Conservation (phyloP, 1,139 yeast species). For the Candida sp. region DNA sequence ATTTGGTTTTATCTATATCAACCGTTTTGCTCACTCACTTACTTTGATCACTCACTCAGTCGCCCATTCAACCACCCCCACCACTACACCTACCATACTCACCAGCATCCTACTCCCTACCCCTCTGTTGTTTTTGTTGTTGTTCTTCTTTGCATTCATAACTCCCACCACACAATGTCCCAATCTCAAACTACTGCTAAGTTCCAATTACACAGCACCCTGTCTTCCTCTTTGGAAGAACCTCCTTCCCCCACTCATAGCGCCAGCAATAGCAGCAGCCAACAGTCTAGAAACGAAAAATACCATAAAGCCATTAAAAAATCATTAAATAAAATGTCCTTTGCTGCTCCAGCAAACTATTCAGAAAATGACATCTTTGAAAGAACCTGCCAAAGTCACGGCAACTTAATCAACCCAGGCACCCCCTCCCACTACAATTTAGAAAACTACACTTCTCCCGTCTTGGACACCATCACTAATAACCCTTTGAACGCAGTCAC, state of each 20-base stretch:
- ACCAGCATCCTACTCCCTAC: too few species aligned
- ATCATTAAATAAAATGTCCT: slow-evolving; percentile 14
- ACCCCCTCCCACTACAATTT: slow-evolving; percentile 29
- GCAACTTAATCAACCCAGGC: slow-evolving; percentile 14
- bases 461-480: slow-evolving; percentile 34
- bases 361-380: slow-evolving; percentile 17
- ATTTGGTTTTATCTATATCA: too few species aligned
- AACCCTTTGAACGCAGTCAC: slow-evolving; percentile 27
- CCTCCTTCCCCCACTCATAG: slow-evolving; percentile 2
- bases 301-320: slow-evolving; percentile 13
- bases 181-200: slow-evolving; percentile 2
- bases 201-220: slow-evolving; percentile 10
- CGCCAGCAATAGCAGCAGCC: background rate
- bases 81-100: too few species aligned
- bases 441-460: slow-evolving; percentile 35
- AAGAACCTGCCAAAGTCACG: slow-evolving; percentile 12
- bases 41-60: too few species aligned
- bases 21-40: too few species aligned
- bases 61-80: too few species aligned
- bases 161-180: background rate
- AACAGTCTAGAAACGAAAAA: slow-evolving; percentile 7
- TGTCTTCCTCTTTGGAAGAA: slow-evolving; percentile 12
- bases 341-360: slow-evolving; percentile 8
- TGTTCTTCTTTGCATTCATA: too few species aligned
- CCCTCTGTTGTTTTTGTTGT: too few species aligned